Evolutionary conservation across 179 eudicot species (phyloP).

Genomic region (Monotropa hypopitys): DNA sequence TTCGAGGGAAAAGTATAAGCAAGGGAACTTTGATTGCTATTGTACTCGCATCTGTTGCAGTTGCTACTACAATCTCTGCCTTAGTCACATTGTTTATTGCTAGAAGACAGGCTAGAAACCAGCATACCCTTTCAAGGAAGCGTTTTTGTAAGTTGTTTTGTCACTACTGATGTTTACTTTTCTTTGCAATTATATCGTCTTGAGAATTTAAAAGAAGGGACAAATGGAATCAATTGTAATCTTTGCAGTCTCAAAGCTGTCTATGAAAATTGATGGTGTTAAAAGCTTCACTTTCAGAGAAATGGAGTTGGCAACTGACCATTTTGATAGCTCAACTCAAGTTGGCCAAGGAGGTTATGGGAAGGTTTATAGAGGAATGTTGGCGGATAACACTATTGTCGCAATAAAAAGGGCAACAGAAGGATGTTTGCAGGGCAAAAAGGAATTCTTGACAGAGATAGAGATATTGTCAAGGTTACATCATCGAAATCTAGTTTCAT

Average conservation of each 20-base stretch:
- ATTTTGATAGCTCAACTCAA: constrained; percentile 34
- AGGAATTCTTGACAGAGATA: constrained; percentile 66
- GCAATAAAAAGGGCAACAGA: constrained; percentile 82
- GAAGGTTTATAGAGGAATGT: constrained; percentile 55
- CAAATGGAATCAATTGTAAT: not conserved
- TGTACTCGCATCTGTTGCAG: constrained; percentile 24
- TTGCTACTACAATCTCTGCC: constrained; percentile 28
- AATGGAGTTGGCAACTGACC: constrained; percentile 44
- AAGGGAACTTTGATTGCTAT: constrained; percentile 32
- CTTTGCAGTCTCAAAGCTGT: constrained; percentile 32
- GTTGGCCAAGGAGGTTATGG: constrained; percentile 90
- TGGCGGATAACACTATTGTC: constrained; percentile 47
- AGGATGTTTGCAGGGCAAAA: constrained; percentile 74
- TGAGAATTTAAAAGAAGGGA: not conserved
- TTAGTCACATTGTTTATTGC: constrained; percentile 25
- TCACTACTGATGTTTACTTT: not conserved
- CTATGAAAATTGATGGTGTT: constrained; percentile 51
- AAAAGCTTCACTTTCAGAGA: constrained; percentile 40
- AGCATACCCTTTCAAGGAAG: constrained; percentile 19
- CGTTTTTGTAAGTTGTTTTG: constrained; percentile 29
- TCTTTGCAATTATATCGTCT: not conserved
- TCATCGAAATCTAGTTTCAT: constrained; percentile 66
- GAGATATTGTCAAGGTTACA: constrained; percentile 69
- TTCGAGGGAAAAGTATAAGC: constrained; percentile 23
- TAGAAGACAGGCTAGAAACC: constrained; percentile 25